Evolutionary conservation across 108 stramenopile species (phyloP), one percentile per base, ranked within the genome.

Genomic region (Discostella pseudostelligera): DNA sequence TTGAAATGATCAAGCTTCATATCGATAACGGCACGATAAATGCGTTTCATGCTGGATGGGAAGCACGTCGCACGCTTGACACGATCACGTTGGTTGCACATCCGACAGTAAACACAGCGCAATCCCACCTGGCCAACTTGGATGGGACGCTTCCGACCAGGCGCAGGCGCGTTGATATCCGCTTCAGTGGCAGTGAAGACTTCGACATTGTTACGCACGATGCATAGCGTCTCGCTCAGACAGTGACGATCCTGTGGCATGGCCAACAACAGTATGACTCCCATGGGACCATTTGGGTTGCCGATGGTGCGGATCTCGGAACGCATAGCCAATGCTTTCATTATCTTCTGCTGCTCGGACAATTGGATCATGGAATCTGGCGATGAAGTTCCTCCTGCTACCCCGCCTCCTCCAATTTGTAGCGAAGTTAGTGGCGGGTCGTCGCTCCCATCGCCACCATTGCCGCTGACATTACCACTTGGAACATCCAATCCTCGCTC

Each of bases 1-100:
- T 74, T 72, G 62, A 94, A 92, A 72, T 94, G 93, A 65, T 94
- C 93, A 6, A 94, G 74, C 62, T 94, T 94, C 93, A 94, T 94
- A 39, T 94, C 93, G 63, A 92, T 94, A n/a, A 94, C 87, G 14
- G 93, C 87, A 0, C 93, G 78, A 45, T 94, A 94, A 46, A 94
- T 94, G 5, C 93, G 80, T 45, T 87, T 85, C 61, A 89, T 87
- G 4, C 86, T 86, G 1, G 93, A 92, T 48, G 93, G 93, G 45
- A 89, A 94, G 70, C 93, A 94, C 9, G 87, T 87, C 6, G 93
- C 93, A 8, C 93, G 76, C 73, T 94, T 94, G n/a, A 94, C 87
- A 11, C 90, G 81, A 55, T 90, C 89, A 32, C 83, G 84, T 36
- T 69, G 74, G 37, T 71, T 47, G 11, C 82, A 85, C 75, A 72